These are phyloP conservation scores for Agrostemma githago DNA, from an alignment of 148 eudicot species.

Conservation along the genomic window DNA sequence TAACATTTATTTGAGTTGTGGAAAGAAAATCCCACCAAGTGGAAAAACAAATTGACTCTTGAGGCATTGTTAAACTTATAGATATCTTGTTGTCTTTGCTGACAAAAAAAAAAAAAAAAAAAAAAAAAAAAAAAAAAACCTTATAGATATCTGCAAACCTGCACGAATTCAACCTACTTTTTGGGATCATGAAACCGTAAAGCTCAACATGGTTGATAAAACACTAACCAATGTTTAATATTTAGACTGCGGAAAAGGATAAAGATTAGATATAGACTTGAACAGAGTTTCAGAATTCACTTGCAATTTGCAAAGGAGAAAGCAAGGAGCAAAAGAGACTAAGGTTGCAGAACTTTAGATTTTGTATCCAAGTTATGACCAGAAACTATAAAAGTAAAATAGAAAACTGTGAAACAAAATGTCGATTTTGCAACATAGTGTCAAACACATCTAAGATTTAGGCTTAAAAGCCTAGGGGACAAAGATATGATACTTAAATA, in stretches of 20 bases:
- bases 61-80: too few relatives aligned
- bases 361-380: not conserved
- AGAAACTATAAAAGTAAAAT: not conserved
- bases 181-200: not conserved
- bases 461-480: not conserved
- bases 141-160: not conserved
- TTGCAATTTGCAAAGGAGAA: not conserved
- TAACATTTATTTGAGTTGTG: not conserved
- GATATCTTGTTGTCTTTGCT: too few relatives aligned
- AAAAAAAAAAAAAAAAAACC: too few relatives aligned
- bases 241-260: not conserved
- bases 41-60: not conserved
- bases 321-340: not conserved
- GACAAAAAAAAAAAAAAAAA: too few relatives aligned
- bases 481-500: not conserved
- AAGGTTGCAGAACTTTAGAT: not conserved
- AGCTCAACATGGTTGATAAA: not conserved
- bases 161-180: not conserved
- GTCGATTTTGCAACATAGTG: not conserved
- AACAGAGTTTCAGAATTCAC: not conserved
- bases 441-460: not conserved
- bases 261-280: not conserved
- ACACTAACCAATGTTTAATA: not conserved
- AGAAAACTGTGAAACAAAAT: not conserved
- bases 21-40: not conserved